Base-by-base conservation (phyloP, 352 stramenopile species). In the Pythium scleroteichum region DNA sequence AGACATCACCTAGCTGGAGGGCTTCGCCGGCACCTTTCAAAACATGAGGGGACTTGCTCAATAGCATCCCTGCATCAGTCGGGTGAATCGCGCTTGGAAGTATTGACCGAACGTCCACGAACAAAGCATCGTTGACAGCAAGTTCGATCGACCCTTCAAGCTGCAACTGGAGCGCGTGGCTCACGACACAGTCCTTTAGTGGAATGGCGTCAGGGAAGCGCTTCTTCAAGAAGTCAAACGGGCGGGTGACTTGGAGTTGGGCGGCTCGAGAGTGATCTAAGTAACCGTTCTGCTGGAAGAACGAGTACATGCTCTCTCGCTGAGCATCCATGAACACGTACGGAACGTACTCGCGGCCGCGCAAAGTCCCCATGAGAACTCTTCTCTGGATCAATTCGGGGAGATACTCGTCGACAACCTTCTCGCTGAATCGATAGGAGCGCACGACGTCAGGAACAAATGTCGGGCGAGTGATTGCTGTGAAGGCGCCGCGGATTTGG, bases 241-340 rank as follows among this genome's bases (percentile, higher is more conserved):
- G 80, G 4, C 82, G 72, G 16, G 74, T 50, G 22, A 91, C 77
- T 45, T 93, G 76, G 53, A 92, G 59, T 53, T 90, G 68, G 38
- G 65, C 47, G 0, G 85, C 82, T 40, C 83, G 67, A 12, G 71
- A 47, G 50, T 92, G 72, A 29, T 88, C 76, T 27, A 94, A 55
- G 58, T 88, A 95, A 26, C 82, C 81, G 53, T 95, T 95, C 59
- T 92, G 73, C 67, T 88, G 73, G 57, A 94, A 95, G 58, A 95
- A 95, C n/a, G 77, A 88, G 68, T 82, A 88, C 73, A 94, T 81
- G 44, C 71, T 84, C 59, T 85, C 74, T 13, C 80, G 75, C 68
- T 95, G 86, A 1, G 79, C 73, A 5, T 79, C 81, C 48, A 93
- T 69, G 44, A 95, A 95, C 19, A 90, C 77, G 49, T 77, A 85